Evolutionary conservation across 306 rosid genomes (phyloP), one percentile per base, ranked within the genome.

Genomic region (Vigna mungo): DNA sequence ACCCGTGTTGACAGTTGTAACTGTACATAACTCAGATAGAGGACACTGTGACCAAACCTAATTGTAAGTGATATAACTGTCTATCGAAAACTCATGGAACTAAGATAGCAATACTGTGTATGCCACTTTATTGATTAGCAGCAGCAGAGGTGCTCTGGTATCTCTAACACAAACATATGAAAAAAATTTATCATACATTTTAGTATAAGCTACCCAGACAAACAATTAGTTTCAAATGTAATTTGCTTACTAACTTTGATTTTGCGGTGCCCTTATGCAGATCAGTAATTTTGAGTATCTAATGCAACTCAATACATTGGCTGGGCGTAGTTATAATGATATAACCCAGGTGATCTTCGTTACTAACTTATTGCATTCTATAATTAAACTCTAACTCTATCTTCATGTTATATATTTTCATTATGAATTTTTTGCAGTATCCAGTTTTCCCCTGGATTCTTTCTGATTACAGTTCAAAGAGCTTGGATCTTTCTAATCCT

Each of bases 361-460:
- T 74, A 58, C 15, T 71, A 60, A 12, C 68, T 81, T 64, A 39
- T 41, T 73, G 23, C 59, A 73, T 75, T 81, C 72, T 61, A 37
- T 73, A 46, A 51, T 84, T 60, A 46, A 56, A 48, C 47, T 68
- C 72, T 15, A 34, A 36, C 21, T 75, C 9, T 78, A 43, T 78
- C 49, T 41, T 84, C 78, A 62, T 81, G 66, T 70, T 58, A 71
- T 59, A 62, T 41, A 46, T 64, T 36, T 80, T 43, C 48, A 71
- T 34, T 53, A 68, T 69, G 20, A 78, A 30, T 60, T 67, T 73
- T 61, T 78, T 79, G 81, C 97, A 95, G 99, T 95, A 95, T 85
- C 99, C 99, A 47, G 97, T 95, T 83, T 95, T 92, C 82, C 99
- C 99, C 4, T 95, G 99, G 99, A 84, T 95, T 88, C 93, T 95